phyloP scores from a whole-genome alignment of 2,329 filamentous ascomycete species.

The Aspergillus piperis region DNA sequence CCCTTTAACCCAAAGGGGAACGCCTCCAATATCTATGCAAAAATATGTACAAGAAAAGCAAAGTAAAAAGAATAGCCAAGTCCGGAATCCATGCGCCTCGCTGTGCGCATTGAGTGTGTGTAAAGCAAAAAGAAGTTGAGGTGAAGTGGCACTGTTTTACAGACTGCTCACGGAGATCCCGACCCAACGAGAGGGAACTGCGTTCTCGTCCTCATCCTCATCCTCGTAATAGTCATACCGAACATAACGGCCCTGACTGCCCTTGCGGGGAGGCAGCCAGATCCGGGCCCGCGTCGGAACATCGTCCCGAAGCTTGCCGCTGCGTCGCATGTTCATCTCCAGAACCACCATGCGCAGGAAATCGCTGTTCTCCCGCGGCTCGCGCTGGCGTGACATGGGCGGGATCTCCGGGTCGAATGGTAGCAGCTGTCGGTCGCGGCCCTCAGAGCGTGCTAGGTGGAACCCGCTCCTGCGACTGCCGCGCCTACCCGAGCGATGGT shows the following conservation, averaged over 20 bases:
- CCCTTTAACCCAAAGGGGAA: conserved; percentile 1
- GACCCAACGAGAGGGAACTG: conserved; percentile 33
- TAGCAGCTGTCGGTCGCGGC: conserved; percentile 42
- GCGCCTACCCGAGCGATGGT: conserved; percentile 44
- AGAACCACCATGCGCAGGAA: conserved; percentile 65
- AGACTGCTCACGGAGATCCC: conserved; percentile 26
- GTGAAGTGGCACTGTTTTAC: background rate
- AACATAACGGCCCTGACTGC: conserved; percentile 16
- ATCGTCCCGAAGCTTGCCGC: conserved; percentile 61
- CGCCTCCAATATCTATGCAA: background rate
- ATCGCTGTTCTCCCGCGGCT: conserved; percentile 64
- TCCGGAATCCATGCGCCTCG: conserved; percentile 11
- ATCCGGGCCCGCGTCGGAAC: conserved; percentile 57
- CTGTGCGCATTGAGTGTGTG: conserved; percentile 3
- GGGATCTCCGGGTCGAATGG: conserved; percentile 38
- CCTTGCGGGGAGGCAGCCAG: conserved; percentile 60
- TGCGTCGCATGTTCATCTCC: conserved; percentile 68
- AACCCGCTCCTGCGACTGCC: conserved; percentile 32
- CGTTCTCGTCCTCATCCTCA: conserved; percentile 23
- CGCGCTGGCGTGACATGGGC: conserved; percentile 57
- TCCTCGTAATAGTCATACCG: conserved; percentile 19
- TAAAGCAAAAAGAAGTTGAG: conserved; percentile 1
- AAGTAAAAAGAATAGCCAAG: conserved; percentile 1
- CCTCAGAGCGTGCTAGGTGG: conserved; percentile 46
- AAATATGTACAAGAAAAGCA: conserved; percentile 1